Evolutionary conservation across 75 land plant genomes (phyloP).

Genomic region (Sequoiadendron giganteum): DNA sequence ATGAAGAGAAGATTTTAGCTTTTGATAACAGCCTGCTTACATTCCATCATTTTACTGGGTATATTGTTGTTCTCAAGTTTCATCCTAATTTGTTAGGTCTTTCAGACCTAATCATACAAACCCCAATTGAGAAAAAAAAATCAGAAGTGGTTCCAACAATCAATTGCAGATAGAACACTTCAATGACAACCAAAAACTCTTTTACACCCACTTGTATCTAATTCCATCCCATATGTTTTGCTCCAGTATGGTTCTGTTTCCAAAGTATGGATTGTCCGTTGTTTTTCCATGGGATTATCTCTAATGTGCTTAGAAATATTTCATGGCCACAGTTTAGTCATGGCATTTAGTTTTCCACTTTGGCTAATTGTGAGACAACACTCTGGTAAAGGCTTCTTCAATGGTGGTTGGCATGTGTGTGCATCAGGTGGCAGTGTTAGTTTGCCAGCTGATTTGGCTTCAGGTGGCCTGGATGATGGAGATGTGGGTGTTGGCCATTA

Average conservation of each 20-base stretch:
- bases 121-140: not conserved
- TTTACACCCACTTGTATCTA: not conserved
- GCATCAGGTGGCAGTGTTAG: no score
- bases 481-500: no score
- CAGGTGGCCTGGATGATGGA: no score
- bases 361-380: no score
- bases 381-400: no score
- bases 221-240: not conserved
- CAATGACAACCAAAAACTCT: not conserved
- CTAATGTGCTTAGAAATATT: not conserved
- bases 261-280: no score
- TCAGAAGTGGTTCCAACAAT: not conserved
- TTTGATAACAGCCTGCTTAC: no score
- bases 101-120: not conserved
- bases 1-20: not conserved
- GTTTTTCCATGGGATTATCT: not conserved
- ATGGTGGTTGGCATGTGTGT: no score
- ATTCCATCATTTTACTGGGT: no score
- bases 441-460: no score
- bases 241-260: no score
- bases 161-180: not conserved
- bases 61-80: not conserved
- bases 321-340: not conserved
- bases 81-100: not conserved
- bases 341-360: no score